Percentiles rank a stretch among this genome's conserved stretches.
These are phyloP conservation scores for Chytriomyces sp. DNA, from an alignment of 192 early-diverging fungal species.

Conservation along the genomic window DNA sequence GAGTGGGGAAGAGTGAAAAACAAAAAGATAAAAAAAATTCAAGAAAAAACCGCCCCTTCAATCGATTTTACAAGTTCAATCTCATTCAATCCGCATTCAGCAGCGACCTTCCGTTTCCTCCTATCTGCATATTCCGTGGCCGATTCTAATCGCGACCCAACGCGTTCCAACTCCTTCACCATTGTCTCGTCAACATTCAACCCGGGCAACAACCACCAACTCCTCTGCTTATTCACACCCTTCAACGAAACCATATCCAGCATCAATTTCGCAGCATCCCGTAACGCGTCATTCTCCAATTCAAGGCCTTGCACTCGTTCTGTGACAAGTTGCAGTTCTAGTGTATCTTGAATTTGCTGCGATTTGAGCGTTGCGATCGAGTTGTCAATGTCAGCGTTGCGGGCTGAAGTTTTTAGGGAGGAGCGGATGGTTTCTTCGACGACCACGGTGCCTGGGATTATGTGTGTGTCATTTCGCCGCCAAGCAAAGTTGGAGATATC, in stretches of 20 bases:
- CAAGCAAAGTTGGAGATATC: constrained; percentile 31
- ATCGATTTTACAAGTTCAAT: too few relatives aligned
- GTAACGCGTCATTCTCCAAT: background rate
- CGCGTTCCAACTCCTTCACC: too few relatives aligned
- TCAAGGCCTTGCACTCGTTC: background rate
- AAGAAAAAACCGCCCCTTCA: too few relatives aligned
- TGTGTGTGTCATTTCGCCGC: background rate
- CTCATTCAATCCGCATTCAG: too few relatives aligned
- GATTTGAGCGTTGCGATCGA: constrained; percentile 16
- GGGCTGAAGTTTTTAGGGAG: constrained; percentile 15
- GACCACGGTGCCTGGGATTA: constrained; percentile 3
- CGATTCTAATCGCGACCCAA: too few relatives aligned
- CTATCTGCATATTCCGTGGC: too few relatives aligned
- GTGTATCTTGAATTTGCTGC: background rate
- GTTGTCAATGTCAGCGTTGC: constrained; percentile 5
- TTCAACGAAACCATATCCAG: background rate
- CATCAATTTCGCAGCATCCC: background rate
- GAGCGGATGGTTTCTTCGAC: constrained; percentile 7
- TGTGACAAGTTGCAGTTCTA: background rate
- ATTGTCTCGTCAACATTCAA: background rate
- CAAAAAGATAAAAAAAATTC: too few relatives aligned
- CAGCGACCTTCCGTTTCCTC: too few relatives aligned
- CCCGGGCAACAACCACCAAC: background rate
- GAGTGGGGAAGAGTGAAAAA: too few relatives aligned
- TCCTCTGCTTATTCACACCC: background rate